These are phyloP conservation scores for Tubosaeta sp. DNA, from an alignment of 768 basidiomycete genomes.

Conservation along the genomic window DNA sequence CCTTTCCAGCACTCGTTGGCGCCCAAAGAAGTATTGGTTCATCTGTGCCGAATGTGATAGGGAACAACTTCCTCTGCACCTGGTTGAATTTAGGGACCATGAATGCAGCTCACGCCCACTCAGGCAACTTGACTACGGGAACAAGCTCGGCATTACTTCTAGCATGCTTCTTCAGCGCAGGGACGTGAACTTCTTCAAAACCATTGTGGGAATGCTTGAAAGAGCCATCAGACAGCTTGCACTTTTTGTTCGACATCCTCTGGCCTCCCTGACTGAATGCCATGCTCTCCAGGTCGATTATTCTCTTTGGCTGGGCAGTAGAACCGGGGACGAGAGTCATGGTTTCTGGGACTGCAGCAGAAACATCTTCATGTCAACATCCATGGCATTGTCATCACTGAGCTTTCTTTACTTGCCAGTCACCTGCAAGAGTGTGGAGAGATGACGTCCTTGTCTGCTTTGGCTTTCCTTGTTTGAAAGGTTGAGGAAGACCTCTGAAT, in stretches of 20 bases:
- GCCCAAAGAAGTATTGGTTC: too few relatives aligned
- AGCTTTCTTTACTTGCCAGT: slow-evolving; percentile 55
- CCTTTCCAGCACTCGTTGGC: too few relatives aligned
- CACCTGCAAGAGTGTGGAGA: slow-evolving; percentile 90
- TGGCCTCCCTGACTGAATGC: too few relatives aligned
- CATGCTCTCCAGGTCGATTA: too few relatives aligned
- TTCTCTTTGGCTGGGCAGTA: too few relatives aligned
- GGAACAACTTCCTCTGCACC: too few relatives aligned
- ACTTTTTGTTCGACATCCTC: slow-evolving; percentile 98
- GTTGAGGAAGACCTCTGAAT: slow-evolving; percentile 65
- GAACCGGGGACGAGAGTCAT: too few relatives aligned
- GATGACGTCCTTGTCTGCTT: slow-evolving; percentile 72
- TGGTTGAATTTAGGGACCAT: too few relatives aligned
- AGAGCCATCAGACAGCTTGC: slow-evolving; percentile 94
- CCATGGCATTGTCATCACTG: slow-evolving; percentile 67
- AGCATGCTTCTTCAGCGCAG: slow-evolving; percentile 79
- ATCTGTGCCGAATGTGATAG: too few relatives aligned
- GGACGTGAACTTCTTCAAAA: slow-evolving; percentile 97
- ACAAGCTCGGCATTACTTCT: slow-evolving; percentile 64
- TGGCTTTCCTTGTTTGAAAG: slow-evolving; percentile 41
- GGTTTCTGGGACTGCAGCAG: slow-evolving; percentile 60
- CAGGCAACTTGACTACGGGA: slow-evolving; percentile 66
- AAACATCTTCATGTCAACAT: slow-evolving; percentile 60
- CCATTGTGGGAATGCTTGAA: slow-evolving; percentile 97
- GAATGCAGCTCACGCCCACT: slow-evolving; percentile 88